phyloP scores from a whole-genome alignment of 768 basidiomycete species.

The Albatrellus ellisii region DNA sequence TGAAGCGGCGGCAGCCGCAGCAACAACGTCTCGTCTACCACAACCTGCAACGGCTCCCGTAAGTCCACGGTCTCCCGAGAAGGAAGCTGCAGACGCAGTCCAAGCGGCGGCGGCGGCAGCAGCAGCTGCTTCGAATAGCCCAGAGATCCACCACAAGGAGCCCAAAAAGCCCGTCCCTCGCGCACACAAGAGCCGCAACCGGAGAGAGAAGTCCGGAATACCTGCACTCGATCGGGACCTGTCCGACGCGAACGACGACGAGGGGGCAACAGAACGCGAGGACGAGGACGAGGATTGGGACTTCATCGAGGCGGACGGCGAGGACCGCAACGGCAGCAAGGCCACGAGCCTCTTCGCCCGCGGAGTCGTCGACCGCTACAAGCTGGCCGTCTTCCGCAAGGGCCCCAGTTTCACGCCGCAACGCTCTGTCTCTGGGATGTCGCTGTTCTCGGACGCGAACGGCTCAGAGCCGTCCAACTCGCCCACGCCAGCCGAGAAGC shows the following conservation, averaged over 20 bases:
- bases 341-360: slow-evolving; percentile 77
- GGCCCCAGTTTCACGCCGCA: slow-evolving; percentile 58
- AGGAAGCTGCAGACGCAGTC: no score
- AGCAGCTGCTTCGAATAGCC: slow-evolving; percentile 1
- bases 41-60: slow-evolving; percentile 3
- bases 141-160: slow-evolving; percentile 10
- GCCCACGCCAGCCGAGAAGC: slow-evolving; percentile 36
- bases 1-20: slow-evolving; percentile 11
- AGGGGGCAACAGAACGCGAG: slow-evolving; percentile 31
- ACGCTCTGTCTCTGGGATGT: slow-evolving; percentile 41
- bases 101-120: slow-evolving; percentile 7
- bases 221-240: slow-evolving; percentile 66
- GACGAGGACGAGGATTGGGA: slow-evolving; percentile 88
- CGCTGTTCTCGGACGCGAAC: slow-evolving; percentile 35
- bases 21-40: slow-evolving; percentile 4
- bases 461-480: slow-evolving; percentile 27
- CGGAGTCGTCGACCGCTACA: slow-evolving; percentile 85
- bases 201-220: slow-evolving; percentile 76
- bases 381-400: slow-evolving; percentile 77
- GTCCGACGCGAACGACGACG: slow-evolving; percentile 36
- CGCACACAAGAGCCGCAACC: slow-evolving; percentile 25
- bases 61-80: no score
- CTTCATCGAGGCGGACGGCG: slow-evolving; percentile 69
- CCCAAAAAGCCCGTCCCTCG: slow-evolving; percentile 7
- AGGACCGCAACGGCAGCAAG: slow-evolving; percentile 65